These are phyloP conservation scores for Boletus reticulatus DNA, from an alignment of 768 basidiomycete genomes.

Conservation along the genomic window DNA sequence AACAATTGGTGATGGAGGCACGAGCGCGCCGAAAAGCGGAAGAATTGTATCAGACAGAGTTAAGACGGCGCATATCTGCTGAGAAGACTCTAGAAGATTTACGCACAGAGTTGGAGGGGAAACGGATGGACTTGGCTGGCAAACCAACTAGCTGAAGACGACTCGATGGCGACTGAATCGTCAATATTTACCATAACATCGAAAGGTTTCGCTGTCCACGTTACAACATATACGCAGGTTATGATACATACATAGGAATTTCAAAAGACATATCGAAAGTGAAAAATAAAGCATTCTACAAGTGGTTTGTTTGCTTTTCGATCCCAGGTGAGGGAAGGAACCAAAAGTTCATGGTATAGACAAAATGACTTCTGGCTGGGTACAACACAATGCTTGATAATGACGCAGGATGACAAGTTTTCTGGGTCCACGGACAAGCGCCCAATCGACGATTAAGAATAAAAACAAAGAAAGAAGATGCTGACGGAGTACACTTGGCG, in stretches of 20 bases:
- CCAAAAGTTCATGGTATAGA: conserved; percentile 25
- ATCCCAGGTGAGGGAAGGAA: conserved; percentile 2
- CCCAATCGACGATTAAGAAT: conserved; percentile 22
- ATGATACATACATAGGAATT: conserved; percentile 25
- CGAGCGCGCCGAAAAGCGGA: conserved; percentile 36
- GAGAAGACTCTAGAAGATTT: conserved; percentile 25
- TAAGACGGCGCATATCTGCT: conserved; percentile 29
- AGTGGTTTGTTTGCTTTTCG: conserved; percentile 15
- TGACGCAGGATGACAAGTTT: conserved; percentile 20
- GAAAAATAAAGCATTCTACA: conserved; percentile 16
- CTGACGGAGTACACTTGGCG: conserved; percentile 4
- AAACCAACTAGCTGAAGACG: neutral
- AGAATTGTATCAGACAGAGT: conserved; percentile 30
- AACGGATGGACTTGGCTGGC: neutral
- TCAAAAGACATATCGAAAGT: conserved; percentile 18
- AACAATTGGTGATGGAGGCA: conserved; percentile 29
- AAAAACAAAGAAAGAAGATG: conserved; percentile 25
- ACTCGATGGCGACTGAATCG: too few species aligned
- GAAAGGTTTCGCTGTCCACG: neutral
- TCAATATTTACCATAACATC: too few species aligned
- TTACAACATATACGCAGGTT: neutral
- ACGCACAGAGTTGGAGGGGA: conserved; percentile 7
- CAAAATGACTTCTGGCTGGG: conserved; percentile 14
- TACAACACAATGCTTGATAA: conserved; percentile 30
- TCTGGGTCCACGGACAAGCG: conserved; percentile 18